Conservation (phyloP, 176 grass and related monocot genomes). For the Metroxylon sagu region DNA sequence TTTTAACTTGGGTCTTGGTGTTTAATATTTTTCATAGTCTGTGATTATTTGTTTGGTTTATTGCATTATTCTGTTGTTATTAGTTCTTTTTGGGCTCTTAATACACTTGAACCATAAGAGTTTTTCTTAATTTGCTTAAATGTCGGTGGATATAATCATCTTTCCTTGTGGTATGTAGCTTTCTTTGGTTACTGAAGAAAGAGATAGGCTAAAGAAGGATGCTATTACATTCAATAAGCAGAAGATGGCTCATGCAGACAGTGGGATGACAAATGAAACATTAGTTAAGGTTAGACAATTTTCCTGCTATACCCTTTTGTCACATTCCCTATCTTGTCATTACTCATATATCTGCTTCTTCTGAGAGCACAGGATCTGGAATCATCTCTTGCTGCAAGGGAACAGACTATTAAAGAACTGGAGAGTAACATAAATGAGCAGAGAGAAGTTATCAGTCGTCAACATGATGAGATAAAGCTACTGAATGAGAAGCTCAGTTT, state of each 20-base stretch:
- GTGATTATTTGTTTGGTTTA: no score
- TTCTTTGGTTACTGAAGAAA: constrained; percentile 77
- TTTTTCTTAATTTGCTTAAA: no score
- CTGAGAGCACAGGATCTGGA: constrained; percentile 48
- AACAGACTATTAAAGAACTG: constrained; percentile 58
- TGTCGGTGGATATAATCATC: background rate
- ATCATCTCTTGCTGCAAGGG: constrained; percentile 48
- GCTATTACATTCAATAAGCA: constrained; percentile 29
- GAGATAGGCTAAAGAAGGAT: constrained; percentile 62
- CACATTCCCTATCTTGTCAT: background rate
- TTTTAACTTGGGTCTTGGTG: no score
- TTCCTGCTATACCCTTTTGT: background rate
- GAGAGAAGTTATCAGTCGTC: constrained; percentile 56
- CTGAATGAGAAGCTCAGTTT: constrained; percentile 70
- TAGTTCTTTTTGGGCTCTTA: no score
- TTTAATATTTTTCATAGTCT: no score
- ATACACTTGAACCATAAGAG: no score
- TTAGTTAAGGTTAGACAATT: constrained; percentile 39
- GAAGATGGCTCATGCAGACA: constrained; percentile 18
- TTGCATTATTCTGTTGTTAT: no score
- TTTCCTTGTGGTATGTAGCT: constrained; percentile 49
- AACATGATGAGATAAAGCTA: constrained; percentile 52
- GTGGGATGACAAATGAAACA: constrained; percentile 26
- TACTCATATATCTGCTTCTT: constrained; percentile 4
- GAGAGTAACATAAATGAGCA: constrained; percentile 53